These are phyloP conservation scores for Poronia punctata DNA, from an alignment of 495 filamentous ascomycete species.

Conservation along the genomic window DNA sequence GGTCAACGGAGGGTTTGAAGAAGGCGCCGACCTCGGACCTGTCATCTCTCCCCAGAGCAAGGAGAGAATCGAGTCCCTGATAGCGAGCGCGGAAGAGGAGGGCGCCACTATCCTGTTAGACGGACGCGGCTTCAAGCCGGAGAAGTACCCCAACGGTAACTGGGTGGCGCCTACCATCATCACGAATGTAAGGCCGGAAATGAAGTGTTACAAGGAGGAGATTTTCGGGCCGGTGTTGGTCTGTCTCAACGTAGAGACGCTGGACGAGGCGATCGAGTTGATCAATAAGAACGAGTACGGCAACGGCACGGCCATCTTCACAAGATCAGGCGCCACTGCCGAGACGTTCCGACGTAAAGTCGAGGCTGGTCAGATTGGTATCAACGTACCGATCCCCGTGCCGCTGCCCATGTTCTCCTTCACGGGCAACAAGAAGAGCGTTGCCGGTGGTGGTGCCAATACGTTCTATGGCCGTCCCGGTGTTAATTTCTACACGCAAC, in stretches of 20 bases:
- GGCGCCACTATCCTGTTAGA: constrained; percentile 94
- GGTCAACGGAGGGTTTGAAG: constrained; percentile 92
- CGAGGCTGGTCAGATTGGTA: constrained; percentile 71
- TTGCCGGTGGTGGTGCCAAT: constrained; percentile 88
- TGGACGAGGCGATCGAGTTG: constrained; percentile 67
- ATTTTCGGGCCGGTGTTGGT: constrained; percentile 96
- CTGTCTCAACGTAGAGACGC: constrained; percentile 71
- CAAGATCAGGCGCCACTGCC: constrained; percentile 52
- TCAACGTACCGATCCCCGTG: constrained; percentile 79
- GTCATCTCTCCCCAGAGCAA: constrained; percentile 92
- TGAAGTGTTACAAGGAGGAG: constrained; percentile 94
- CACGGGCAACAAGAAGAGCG: constrained; percentile 95
- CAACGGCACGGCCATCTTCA: constrained; percentile 62
- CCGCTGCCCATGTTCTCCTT: constrained; percentile 95
- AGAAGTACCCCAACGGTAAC: constrained; percentile 95
- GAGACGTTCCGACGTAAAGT: constrained; percentile 56
- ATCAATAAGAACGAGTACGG: constrained; percentile 63
- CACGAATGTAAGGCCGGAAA: constrained; percentile 79
- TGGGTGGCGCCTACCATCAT: constrained; percentile 95
- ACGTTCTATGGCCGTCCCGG: constrained; percentile 94
- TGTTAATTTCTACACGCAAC: constrained; percentile 89
- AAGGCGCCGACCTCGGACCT: constrained; percentile 90
- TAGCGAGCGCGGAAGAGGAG: constrained; percentile 83
- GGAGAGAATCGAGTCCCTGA: constrained; percentile 80
- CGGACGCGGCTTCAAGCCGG: constrained; percentile 77